Evolutionary conservation across 495 filamentous ascomycete genomes (phyloP), one percentile per base, ranked within the genome.

Genomic region (Xylaria telfairii): DNA sequence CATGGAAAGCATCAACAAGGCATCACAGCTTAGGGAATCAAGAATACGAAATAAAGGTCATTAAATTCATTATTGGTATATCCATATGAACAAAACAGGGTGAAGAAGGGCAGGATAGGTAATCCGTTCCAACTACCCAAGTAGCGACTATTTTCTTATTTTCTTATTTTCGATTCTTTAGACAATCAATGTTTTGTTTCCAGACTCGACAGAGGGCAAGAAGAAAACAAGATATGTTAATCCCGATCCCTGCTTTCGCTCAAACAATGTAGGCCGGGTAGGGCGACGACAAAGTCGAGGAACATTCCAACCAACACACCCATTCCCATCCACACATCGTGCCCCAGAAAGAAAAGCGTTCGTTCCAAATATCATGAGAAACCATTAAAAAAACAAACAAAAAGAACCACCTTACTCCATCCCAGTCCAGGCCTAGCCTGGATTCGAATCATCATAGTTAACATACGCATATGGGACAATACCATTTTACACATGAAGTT

Each of bases 51-150:
- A 54, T 26, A 6, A 17, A 54, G 5, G n/a, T 66, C 64, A 73
- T 63, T 65, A 60, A 69, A 70, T 44, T 56, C 44, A 26, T 61
- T 53, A 46, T 63, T 64, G 67, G 46, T 66, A 70, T 69, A 42
- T 59, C 46, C 46, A 49, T 51, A 53, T 32, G 37, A 60, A 68
- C 21, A 37, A 51, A n/a, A 28, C 21, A 65, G 34, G n/a, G 62
- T 28, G 6, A 63, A 47, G 54, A 39, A 37, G 32, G 32, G 34
- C 12, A 57, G n/a, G 56, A 37, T 39, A 15, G 13, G n/a, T 46
- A 37, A 42, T 42, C 37, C 6, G 26, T 39, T n/a, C 57, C 32
- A 41, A 17, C 34, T 21, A 26, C 37, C 37, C 12, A 4, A 62
- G 59, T 62, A 62, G 7, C 21, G 12, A 62, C 21, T 42, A 41